phyloP scores from a whole-genome alignment of 441 rosid genomes.

The Populus hybrid region DNA sequence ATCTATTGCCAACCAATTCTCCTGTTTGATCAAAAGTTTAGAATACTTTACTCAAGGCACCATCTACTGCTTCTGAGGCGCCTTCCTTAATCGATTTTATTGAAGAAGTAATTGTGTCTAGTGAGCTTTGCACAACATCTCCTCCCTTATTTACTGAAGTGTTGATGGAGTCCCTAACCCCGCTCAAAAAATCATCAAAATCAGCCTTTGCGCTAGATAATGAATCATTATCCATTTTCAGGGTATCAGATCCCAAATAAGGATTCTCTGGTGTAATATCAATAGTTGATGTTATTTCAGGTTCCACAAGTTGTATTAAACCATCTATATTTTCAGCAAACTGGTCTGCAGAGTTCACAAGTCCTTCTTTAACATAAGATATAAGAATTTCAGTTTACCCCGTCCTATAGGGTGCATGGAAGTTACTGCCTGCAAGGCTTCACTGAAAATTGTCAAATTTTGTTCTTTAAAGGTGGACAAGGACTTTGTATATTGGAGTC shows the following conservation, averaged over 20 bases:
- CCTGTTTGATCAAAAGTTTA: no score
- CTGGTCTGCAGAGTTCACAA: not conserved
- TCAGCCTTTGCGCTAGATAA: constrained; percentile 36
- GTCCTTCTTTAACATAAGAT: constrained; percentile 38
- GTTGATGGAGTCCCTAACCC: constrained; percentile 40
- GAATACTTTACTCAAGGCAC: no score
- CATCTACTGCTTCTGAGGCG: no score
- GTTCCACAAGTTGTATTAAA: constrained; percentile 32
- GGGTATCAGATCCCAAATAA: constrained; percentile 33
- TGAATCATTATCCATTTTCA: constrained; percentile 34
- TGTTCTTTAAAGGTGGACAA: no score
- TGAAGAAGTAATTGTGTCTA: no score
- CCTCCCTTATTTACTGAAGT: constrained; percentile 57
- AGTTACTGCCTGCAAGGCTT: no score
- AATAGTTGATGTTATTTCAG: constrained; percentile 33
- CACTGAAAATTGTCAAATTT: no score
- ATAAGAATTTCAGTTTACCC: constrained; percentile 38
- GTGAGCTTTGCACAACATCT: constrained; percentile 22
- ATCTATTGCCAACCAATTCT: no score
- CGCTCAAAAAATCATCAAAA: constrained; percentile 49
- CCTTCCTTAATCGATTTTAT: no score
- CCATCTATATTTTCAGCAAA: constrained; percentile 24
- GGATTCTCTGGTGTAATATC: constrained; percentile 39
- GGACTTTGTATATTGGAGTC: no score
- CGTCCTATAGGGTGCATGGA: constrained; percentile 4